Base-by-base conservation (phyloP, 257 asterid species). In the Linaria vulgaris region DNA sequence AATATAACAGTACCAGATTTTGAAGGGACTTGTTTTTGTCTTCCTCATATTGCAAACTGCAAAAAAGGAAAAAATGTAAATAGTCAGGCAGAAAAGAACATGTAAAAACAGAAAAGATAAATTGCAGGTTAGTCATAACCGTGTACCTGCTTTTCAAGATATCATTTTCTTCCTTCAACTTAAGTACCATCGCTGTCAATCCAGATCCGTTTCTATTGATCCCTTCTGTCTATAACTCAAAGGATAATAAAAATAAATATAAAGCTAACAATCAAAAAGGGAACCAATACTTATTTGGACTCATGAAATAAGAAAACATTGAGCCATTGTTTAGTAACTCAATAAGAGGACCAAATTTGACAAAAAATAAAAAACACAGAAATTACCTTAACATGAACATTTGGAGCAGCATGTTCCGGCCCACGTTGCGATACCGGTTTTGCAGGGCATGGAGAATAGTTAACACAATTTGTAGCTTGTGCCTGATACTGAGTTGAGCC, bases 31-130 rank as follows among this genome's bases (percentile, higher is more conserved):
- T 68, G 41, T 48, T 67, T 70, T 52, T 72, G 15, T 76, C 78
- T 60, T 63, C 76, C 65, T 71, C 87, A 50, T 12, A 53, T 31
- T 70, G 64, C 66, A 80, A 58, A 8, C 91, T 88, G 85, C 68
- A 62, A 53, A 50, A 20, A 27, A 6, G 15, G 17, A 44, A 44
- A 52, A 55, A 12, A 43, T 6, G 41, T 25, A 61, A 39, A n/a
- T 39, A 19, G 37, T 15, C 56, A 39, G 19, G 4, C 23, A 37
- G 7, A 16, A 50, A 19, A 43, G 54, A n/a, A 30, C 15, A 25
- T 12, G 45, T 43, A 47, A 41, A 25, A 17, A 14, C 21, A 17
- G 20, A 25, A 17, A 37, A 34, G 41, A 57, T 5, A 17, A n/a
- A 16, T 31, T 21, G 38, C 38, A 31, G 47, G 15, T 2, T 23